Evolutionary conservation across 208 protist genomes (phyloP).

Genomic region (Strigomonas culicis): DNA sequence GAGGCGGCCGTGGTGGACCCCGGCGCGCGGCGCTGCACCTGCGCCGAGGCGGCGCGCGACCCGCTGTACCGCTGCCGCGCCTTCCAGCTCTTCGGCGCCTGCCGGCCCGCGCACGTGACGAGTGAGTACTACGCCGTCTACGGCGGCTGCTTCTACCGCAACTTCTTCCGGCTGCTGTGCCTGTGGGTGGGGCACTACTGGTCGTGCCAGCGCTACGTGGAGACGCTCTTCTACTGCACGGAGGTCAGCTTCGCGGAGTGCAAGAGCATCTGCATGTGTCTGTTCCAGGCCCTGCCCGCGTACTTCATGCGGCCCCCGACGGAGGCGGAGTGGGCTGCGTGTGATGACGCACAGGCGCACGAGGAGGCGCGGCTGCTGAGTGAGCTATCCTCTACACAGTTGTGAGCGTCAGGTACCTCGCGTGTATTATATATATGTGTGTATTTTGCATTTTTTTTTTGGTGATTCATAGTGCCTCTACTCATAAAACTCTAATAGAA

Average conservation of each 20-base stretch:
- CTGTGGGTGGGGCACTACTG: slow-evolving; percentile 83
- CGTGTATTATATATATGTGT: too few relatives aligned
- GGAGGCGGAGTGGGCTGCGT: too few relatives aligned
- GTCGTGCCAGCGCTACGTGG: slow-evolving; percentile 70
- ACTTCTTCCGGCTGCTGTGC: slow-evolving; percentile 82
- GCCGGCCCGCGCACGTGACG: slow-evolving; percentile 30
- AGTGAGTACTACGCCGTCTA: slow-evolving; percentile 48
- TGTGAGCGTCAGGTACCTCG: too few relatives aligned
- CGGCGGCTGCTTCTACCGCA: slow-evolving; percentile 77
- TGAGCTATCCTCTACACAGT: too few relatives aligned
- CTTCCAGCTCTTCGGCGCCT: slow-evolving; percentile 40
- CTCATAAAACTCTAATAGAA: too few relatives aligned
- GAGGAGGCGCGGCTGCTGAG: too few relatives aligned
- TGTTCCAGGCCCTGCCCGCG: slow-evolving; percentile 65
- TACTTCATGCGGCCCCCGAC: too few relatives aligned
- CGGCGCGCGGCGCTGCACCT: background rate
- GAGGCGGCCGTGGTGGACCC: background rate
- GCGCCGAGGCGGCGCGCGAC: background rate
- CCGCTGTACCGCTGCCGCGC: slow-evolving; percentile 19
- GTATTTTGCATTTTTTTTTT: slow-evolving; percentile 1
- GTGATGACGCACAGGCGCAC: too few relatives aligned
- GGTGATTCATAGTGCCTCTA: too few relatives aligned
- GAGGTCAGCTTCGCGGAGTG: slow-evolving; percentile 76
- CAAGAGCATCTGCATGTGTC: slow-evolving; percentile 54
- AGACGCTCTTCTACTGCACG: slow-evolving; percentile 80